These are phyloP conservation scores for Edaphochlamys debaryana DNA, from an alignment of 139 green algal species.

Conservation along the genomic window DNA sequence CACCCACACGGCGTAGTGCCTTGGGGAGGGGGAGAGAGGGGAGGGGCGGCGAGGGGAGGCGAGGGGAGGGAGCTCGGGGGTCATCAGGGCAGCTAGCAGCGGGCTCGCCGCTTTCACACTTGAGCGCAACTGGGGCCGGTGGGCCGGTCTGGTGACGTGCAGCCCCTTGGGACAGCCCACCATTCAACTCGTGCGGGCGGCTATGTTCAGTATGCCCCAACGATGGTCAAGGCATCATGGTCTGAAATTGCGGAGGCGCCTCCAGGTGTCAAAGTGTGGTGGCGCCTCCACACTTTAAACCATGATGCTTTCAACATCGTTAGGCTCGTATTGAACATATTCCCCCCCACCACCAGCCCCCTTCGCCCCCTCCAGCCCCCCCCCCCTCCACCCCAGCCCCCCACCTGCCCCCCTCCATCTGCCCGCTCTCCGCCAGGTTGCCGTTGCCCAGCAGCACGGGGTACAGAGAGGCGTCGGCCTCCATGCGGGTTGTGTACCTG, in stretches of 20 bases:
- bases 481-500: slow-evolving; percentile 88
- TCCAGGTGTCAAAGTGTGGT: too few relatives aligned
- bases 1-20: slow-evolving; percentile 84
- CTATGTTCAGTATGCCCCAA: too few relatives aligned
- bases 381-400: not conserved
- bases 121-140: too few relatives aligned
- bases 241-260: too few relatives aligned
- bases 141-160: too few relatives aligned
- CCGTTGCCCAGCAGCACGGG: slow-evolving; percentile 98
- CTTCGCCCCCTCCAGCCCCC: not conserved
- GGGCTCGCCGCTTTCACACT: too few relatives aligned
- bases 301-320: too few relatives aligned
- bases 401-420: slow-evolving; percentile 74
- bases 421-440: slow-evolving; percentile 90
- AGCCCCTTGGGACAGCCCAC: too few relatives aligned
- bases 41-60: not conserved
- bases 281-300: too few relatives aligned
- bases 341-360: not conserved
- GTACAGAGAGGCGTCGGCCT: slow-evolving; percentile 89
- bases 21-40: not conserved
- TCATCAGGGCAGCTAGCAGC: not conserved
- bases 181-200: too few relatives aligned
- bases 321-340: too few relatives aligned
- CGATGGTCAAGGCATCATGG: too few relatives aligned
- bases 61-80: not conserved